Percentiles rank a stretch among this genome's conserved stretches.
Conservation (phyloP, 1,284 basidiomycete species). For the Cystobasidiaceae sp. region DNA sequence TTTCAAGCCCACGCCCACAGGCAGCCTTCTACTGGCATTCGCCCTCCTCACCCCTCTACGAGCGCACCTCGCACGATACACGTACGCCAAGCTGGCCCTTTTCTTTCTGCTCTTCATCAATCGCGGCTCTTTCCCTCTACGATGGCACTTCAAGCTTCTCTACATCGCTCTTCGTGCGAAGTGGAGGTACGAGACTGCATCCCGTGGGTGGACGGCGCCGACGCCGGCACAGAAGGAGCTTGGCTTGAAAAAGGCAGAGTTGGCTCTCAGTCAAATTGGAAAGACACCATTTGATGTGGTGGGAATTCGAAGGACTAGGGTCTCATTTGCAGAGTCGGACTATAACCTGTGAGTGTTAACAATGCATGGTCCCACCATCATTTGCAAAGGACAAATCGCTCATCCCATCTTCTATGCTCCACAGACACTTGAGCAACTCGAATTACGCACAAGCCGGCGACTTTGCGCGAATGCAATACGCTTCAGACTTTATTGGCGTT, state of each 20-base stretch:
- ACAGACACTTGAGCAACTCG: slow-evolving; percentile 26
- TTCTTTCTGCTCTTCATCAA: slow-evolving; percentile 23
- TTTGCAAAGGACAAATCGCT: not conserved
- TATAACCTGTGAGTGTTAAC: slow-evolving; percentile 19
- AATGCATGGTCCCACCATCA: not conserved
- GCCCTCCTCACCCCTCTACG: slow-evolving; percentile 11
- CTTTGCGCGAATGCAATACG: slow-evolving; percentile 29
- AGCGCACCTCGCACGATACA: not conserved
- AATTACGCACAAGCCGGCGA: slow-evolving; percentile 30
- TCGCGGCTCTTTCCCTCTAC: slow-evolving; percentile 16
- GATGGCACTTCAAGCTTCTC: slow-evolving; percentile 28
- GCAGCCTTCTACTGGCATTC: not conserved
- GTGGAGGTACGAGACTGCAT: not conserved
- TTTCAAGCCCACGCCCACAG: slow-evolving; percentile 16
- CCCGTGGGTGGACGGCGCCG: slow-evolving; percentile 5
- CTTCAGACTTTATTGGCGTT: slow-evolving; percentile 16
- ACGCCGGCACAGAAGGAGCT: not conserved
- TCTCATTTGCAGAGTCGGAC: slow-evolving; percentile 29
- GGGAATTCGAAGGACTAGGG: slow-evolving; percentile 3
- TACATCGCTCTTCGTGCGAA: slow-evolving; percentile 9
- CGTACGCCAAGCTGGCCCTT: slow-evolving; percentile 7
- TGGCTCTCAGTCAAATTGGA: slow-evolving; percentile 11
- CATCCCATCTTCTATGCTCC: not conserved
- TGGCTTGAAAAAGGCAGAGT: slow-evolving; percentile 9
- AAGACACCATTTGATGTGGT: slow-evolving; percentile 22